Evolutionary conservation across 192 early-diverging fungal genomes (phyloP).

Genomic region (Powellomyces hirtus): DNA sequence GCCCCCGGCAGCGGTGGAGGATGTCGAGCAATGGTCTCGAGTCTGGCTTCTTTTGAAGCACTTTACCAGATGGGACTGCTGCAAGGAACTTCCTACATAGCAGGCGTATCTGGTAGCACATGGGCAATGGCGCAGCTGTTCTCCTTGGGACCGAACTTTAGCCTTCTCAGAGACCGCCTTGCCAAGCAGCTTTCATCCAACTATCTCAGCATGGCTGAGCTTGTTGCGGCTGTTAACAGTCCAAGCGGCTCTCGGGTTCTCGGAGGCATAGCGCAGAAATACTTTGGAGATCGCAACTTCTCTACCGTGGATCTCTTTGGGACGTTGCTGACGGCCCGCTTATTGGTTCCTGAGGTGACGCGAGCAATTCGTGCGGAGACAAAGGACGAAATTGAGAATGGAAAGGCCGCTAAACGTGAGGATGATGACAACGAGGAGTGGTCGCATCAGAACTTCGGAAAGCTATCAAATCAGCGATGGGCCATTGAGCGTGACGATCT

Average conservation of each 20-base stretch:
- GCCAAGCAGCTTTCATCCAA: slow-evolving; percentile 25
- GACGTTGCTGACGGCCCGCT: slow-evolving; percentile 27
- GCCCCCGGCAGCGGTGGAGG: slow-evolving; percentile 38
- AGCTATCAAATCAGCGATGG: slow-evolving; percentile 12
- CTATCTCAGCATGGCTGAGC: slow-evolving; percentile 22
- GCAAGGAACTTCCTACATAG: slow-evolving; percentile 22
- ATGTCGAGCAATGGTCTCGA: slow-evolving; percentile 37
- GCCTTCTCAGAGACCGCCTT: not conserved
- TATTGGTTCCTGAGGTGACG: slow-evolving; percentile 27
- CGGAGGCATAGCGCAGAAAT: slow-evolving; percentile 25
- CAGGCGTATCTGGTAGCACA: slow-evolving; percentile 37
- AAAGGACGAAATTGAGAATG: too few species aligned
- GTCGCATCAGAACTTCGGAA: too few species aligned
- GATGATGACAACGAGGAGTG: not conserved
- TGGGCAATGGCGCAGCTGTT: slow-evolving; percentile 40
- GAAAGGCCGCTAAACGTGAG: not conserved
- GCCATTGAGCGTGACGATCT: not conserved
- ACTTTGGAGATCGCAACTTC: slow-evolving; percentile 7
- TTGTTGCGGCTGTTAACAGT: slow-evolving; percentile 13
- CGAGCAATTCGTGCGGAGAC: not conserved
- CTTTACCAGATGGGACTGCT: slow-evolving; percentile 25
- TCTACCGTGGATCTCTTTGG: slow-evolving; percentile 39
- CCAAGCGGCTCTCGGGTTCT: slow-evolving; percentile 13
- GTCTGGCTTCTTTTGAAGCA: slow-evolving; percentile 15
- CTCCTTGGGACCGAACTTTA: slow-evolving; percentile 6